Percentiles rank a stretch among this genome's conserved stretches.
Evolutionary conservation across 768 basidiomycete genomes (phyloP).

Genomic region (Podaxis carcinomalis): DNA sequence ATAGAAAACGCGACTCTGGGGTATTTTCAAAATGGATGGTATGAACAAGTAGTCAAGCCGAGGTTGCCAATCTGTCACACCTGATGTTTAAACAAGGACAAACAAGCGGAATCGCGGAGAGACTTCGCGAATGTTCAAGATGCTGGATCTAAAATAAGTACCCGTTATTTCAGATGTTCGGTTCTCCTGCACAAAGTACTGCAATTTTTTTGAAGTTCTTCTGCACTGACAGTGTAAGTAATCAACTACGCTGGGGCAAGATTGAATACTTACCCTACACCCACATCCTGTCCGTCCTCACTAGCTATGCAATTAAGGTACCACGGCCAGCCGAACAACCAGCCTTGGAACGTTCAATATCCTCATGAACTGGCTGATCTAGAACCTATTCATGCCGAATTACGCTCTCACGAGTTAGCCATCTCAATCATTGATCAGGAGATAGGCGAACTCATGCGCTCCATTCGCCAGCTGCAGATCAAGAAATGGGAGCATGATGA

Average conservation of each 20-base stretch:
- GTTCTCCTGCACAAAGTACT: neutral
- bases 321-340: neutral
- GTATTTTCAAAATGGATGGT: neutral
- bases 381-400: constrained; percentile 17
- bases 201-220: neutral
- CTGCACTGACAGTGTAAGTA: neutral
- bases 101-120: neutral
- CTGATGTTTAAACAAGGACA: neutral
- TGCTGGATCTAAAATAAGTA: neutral
- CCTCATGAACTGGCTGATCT: constrained; percentile 16
- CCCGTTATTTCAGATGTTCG: neutral
- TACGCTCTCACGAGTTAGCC: constrained; percentile 34
- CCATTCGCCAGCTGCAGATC: constrained; percentile 38
- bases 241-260: too few species aligned
- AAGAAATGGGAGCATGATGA: constrained; percentile 37
- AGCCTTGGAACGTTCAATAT: neutral
- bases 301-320: neutral
- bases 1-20: neutral
- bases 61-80: neutral
- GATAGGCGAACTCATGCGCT: constrained; percentile 35
- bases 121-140: neutral
- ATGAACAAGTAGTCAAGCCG: neutral
- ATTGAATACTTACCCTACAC: neutral
- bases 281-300: neutral
- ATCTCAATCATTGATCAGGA: constrained; percentile 37